Evolutionary conservation across 129 eudicot species (phyloP).

Genomic region (Flaveria brownii): DNA sequence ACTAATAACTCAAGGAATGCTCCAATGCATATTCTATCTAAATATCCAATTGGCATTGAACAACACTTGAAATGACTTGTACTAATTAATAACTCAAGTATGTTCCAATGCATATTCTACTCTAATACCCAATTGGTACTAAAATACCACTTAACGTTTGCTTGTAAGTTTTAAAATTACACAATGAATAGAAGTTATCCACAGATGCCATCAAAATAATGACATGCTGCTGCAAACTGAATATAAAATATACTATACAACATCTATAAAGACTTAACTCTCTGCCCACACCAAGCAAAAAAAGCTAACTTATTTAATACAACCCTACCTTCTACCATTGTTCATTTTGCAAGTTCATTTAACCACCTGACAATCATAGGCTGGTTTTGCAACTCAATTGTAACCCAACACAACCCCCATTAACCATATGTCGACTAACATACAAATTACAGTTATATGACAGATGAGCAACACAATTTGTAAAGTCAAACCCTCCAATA

Average conservation of each 20-base stretch:
- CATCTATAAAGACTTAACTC: background rate
- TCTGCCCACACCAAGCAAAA: slow-evolving; percentile 7
- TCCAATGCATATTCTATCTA: background rate
- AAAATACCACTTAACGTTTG: background rate
- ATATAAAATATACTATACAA: background rate
- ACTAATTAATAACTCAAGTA: too few species aligned
- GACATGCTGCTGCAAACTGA: slow-evolving; percentile 7
- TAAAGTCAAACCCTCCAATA: background rate
- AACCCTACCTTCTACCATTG: too few species aligned
- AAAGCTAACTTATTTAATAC: too few species aligned
- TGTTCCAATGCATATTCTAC: background rate
- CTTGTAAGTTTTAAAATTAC: background rate
- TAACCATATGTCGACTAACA: background rate
- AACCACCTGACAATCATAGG: too few species aligned
- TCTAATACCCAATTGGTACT: background rate
- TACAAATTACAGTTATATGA: background rate
- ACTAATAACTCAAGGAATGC: background rate
- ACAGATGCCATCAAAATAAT: background rate
- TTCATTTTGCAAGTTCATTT: too few species aligned
- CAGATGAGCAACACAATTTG: background rate
- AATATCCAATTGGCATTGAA: background rate
- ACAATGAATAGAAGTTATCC: background rate
- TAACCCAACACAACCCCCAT: background rate
- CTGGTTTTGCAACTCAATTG: slow-evolving; percentile 1
- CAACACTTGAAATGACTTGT: background rate